Evolutionary conservation across 1,139 yeast species (phyloP), one percentile per base, ranked within the genome.

Genomic region (Saccharomyces hybrid): DNA sequence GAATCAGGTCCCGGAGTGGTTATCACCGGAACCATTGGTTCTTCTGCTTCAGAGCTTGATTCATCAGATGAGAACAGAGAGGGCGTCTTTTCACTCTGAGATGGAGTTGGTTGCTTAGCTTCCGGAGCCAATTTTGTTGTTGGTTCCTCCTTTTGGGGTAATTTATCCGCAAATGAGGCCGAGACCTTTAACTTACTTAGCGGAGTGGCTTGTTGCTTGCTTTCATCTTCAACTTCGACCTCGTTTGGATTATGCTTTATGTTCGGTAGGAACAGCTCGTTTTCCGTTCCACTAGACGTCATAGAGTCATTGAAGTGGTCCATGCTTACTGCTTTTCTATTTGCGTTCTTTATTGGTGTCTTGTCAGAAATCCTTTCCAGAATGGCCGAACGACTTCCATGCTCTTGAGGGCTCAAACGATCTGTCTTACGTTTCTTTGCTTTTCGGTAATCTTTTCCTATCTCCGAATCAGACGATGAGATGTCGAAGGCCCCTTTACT

Each of bases 371-470:
- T 5, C 26, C 9, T 38, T 14, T 11, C 42, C 13, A 38, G 11
- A 38, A 38, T 38, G 25, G 42, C 42, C 2, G 42, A 38, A 16
- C 42, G 13, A 8, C 11, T 38, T 38, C 23, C 42, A 16, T 38
- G 42, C 42, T 38, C 23, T 16, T 38, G 42, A 20, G 23, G 23
- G 11, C 11, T 16, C 42, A 38, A 38, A 38, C 23, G 42, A 28
- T 65, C 54, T 54, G 66, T 61, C 62, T 50, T 49, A 53, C 54
- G 49, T 64, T 59, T 20, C 58, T 51, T 8, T 2, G 32, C 32
- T 4, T 23, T 47, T 23, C 16, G 11, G 14, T 27, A 31, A 4
- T 25, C 48, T 14, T 48, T n/a, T 32, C 41, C 41, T 13, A 20
- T 16, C 5, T 47, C 50, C 5, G 50, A 48, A 31, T 47, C 49